Base-by-base conservation (phyloP, 208 protist species). In the Leishmania arabica region DNA sequence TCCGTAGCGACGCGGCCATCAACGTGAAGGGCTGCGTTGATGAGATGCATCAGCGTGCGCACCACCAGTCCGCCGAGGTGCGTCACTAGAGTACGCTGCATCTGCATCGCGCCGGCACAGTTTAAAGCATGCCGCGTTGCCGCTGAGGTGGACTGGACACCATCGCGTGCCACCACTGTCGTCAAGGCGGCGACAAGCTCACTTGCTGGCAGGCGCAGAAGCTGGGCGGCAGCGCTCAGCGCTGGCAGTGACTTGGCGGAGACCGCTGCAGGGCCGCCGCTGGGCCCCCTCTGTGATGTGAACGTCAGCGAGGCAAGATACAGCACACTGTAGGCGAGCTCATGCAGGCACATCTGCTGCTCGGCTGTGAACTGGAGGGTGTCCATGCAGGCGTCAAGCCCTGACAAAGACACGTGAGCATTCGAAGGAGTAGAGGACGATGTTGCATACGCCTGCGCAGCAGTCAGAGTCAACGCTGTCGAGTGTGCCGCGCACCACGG, bases 101-200 rank as follows among this genome's bases (percentile, higher is more conserved):
- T 72, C 81, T 85, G 81, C 65, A 49, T 42, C 24, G 81, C 81
- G 42, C 81, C 81, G 31, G 81, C 49, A n/a, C 70, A 81, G 71
- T 85, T 80, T 64, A 81, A n/a, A 21, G 81, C 70, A 40, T 85
- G 81, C 1, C 71, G 75, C 49, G 40, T 56, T n/a, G n/a, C 5
- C 8, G 5, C 8, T 17, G n/a, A 53, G 4, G 45, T 24, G n/a
- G 31, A 3, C 42, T 42, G 51, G 24, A 34, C 60, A n/a, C 40
- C 54, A 6, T 21, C 62, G 53, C 51, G 27, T 27, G 60, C 45
- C 62, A 78, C 76, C 68, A 85, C 70, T 8, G 70, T 81, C 27
- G 81, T 85, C 47, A 85, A 47, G 11, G 80, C 21, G 53, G 74
- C 42, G 37, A 65, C 69, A 37, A 85, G 68, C 45, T 77, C 76